phyloP scores from a whole-genome alignment of 257 asterid genomes.

The Salvia miltiorrhiza region DNA sequence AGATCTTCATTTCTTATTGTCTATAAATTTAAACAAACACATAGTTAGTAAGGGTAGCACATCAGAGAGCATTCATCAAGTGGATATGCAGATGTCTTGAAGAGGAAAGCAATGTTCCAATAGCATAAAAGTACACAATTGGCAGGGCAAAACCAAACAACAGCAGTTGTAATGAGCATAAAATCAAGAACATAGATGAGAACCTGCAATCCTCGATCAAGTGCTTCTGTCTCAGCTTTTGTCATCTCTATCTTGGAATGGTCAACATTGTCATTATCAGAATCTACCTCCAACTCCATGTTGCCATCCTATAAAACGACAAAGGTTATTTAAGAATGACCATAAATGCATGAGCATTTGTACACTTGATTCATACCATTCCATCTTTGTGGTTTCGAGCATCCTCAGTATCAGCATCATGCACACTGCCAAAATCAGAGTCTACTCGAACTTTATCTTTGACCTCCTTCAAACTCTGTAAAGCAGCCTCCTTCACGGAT shows the following conservation, averaged over 20 bases:
- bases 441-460: conserved; percentile 51
- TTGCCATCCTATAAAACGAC: conserved; percentile 50
- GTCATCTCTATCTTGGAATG: conserved; percentile 80
- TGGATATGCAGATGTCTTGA: not conserved
- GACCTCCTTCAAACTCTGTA: conserved; percentile 54
- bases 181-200: conserved; percentile 8
- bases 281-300: conserved; percentile 64
- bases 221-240: conserved; percentile 92
- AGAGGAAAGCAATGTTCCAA: not conserved
- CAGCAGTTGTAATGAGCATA: not conserved
- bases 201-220: conserved; percentile 94
- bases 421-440: conserved; percentile 28
- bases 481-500: conserved; percentile 57
- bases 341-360: not conserved
- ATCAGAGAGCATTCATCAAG: not conserved
- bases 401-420: conserved; percentile 31
- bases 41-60: conserved; percentile 1
- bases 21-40: conserved; percentile 33
- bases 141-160: not conserved
- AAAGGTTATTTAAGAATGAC: conserved; percentile 12
- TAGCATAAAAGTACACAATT: conserved; percentile 4
- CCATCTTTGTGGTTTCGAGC: conserved; percentile 50
- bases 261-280: conserved; percentile 58
- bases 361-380: conserved; percentile 41
- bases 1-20: conserved; percentile 89